Evolutionary conservation across 129 eudicot species (phyloP).

Genomic region (Artemisia annua): DNA sequence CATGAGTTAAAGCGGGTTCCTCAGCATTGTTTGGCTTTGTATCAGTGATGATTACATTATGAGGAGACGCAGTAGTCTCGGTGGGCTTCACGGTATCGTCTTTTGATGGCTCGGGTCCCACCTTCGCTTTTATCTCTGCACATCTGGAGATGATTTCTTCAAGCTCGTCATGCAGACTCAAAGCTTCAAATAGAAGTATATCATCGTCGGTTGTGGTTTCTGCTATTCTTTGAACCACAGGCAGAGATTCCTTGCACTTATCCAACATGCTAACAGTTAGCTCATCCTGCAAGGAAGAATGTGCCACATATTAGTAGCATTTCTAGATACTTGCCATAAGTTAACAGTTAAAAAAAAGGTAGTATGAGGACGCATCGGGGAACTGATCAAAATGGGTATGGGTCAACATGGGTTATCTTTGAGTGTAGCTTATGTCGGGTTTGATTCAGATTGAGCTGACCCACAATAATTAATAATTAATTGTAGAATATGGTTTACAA

Average conservation of each 20-base stretch:
- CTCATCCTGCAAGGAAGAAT: conserved; percentile 62
- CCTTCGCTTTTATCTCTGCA: conserved; percentile 46
- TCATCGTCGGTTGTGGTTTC: conserved; percentile 82
- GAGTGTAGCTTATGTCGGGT: no score
- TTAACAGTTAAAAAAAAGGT: background rate
- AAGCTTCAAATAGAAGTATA: conserved; percentile 79
- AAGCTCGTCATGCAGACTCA: conserved; percentile 85
- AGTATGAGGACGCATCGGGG: no score
- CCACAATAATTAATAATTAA: no score
- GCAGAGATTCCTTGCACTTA: conserved; percentile 80
- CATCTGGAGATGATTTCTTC: conserved; percentile 62
- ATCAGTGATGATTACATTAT: background rate
- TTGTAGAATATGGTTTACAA: no score
- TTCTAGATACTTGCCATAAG: background rate
- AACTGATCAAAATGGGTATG: no score
- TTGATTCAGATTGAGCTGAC: no score
- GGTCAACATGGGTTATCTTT: no score
- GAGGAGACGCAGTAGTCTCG: background rate
- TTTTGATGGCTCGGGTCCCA: conserved; percentile 25
- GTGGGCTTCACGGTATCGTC: background rate
- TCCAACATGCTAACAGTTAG: conserved; percentile 77
- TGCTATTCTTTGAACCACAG: conserved; percentile 74
- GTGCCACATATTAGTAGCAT: background rate
- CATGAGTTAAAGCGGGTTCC: conserved; percentile 10
- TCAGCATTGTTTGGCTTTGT: background rate